A percentile compares a stretch with the other conserved stretches of the same genome.
phyloP scores from a whole-genome alignment of 768 basidiomycete genomes.

The Pholiota molesta region DNA sequence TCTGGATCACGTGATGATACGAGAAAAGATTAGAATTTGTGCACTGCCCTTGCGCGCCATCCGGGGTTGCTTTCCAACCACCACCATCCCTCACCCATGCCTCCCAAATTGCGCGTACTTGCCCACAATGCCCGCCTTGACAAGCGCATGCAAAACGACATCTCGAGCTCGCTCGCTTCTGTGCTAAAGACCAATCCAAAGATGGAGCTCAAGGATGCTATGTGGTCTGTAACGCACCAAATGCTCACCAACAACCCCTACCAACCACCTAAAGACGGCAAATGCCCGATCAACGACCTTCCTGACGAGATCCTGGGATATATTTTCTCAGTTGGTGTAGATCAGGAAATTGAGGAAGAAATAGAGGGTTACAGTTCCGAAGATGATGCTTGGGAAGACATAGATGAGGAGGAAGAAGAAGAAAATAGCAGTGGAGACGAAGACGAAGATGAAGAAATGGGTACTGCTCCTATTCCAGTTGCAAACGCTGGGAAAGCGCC shows the following conservation, averaged over 20 bases:
- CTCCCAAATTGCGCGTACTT: conserved; percentile 23
- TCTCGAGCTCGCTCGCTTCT: conserved; percentile 25
- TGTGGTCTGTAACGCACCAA: conserved; percentile 34
- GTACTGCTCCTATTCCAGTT: conserved; percentile 21
- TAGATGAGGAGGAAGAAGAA: conserved; percentile 37
- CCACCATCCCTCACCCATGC: conserved; percentile 19
- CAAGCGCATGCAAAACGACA: conserved; percentile 26
- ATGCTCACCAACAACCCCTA: conserved; percentile 52
- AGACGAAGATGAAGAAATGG: conserved; percentile 23
- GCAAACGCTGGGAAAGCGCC: conserved; percentile 17
- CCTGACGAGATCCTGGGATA: conserved; percentile 60
- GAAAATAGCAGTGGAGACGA: conserved; percentile 22
- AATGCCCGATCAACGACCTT: conserved; percentile 54
- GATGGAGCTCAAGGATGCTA: conserved; percentile 32
- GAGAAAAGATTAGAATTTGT: conserved; percentile 10
- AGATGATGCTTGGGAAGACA: conserved; percentile 35
- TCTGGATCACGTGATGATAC: conserved; percentile 5
- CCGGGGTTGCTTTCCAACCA: conserved; percentile 14
- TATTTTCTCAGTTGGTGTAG: conserved; percentile 53
- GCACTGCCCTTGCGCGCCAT: conserved; percentile 5
- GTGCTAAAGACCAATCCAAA: conserved; percentile 31
- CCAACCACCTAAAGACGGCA: conserved; percentile 42
- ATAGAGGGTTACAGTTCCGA: conserved; percentile 39
- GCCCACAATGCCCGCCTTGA: conserved; percentile 23
- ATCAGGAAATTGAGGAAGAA: conserved; percentile 35